These are phyloP conservation scores for Dillenia turbinata DNA, from an alignment of 164 flowering plant species.

Conservation along the genomic window DNA sequence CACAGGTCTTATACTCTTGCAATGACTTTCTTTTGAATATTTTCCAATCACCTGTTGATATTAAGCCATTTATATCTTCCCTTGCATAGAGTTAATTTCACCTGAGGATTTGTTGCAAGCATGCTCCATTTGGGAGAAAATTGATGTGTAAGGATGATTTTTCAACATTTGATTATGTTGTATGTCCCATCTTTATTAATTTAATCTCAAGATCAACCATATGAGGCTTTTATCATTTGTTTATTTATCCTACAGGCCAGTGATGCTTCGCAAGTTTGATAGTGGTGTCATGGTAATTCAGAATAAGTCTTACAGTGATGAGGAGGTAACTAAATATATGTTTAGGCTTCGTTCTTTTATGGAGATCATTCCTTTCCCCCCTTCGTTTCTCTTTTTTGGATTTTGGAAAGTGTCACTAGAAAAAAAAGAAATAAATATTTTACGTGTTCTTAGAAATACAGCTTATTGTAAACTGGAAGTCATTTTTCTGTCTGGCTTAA, in stretches of 20 bases:
- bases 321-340: slow-evolving; percentile 54
- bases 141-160: slow-evolving; percentile 75
- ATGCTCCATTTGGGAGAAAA: slow-evolving; percentile 93
- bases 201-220: background rate
- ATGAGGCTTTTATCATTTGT: background rate
- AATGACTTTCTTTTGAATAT: too few relatives aligned
- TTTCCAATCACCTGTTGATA: too few relatives aligned
- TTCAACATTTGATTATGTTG: slow-evolving; percentile 10
- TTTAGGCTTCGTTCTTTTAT: background rate
- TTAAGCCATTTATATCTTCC: background rate
- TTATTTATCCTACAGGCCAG: slow-evolving; percentile 47
- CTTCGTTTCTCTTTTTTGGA: background rate
- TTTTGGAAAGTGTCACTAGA: background rate
- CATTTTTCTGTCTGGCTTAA: too few relatives aligned
- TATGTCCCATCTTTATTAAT: background rate
- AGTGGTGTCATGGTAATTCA: slow-evolving; percentile 98
- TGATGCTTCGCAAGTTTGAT: slow-evolving; percentile 91
- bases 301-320: slow-evolving; percentile 89
- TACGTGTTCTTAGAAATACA: too few relatives aligned
- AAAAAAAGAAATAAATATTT: too few relatives aligned
- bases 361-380: background rate
- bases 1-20: slow-evolving; percentile 47
- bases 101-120: slow-evolving; percentile 96
- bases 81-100: slow-evolving; percentile 75
- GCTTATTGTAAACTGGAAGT: too few relatives aligned